Evolutionary conservation across 768 basidiomycete genomes (phyloP).

Genomic region (Tricholomella constricta): DNA sequence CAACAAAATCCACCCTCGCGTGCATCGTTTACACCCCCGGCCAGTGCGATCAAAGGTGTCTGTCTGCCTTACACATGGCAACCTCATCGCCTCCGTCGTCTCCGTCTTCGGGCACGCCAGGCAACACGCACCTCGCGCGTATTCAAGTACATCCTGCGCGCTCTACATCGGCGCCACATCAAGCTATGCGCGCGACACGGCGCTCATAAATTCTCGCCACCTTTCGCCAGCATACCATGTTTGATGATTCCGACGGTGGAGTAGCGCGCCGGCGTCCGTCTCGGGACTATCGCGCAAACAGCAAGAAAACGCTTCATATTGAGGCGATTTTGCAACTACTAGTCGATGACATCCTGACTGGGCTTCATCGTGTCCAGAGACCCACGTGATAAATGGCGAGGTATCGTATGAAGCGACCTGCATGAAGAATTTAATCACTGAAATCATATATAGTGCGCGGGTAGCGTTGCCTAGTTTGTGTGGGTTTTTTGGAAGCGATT

Average conservation of each 20-base stretch:
- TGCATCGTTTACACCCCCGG: constrained; percentile 80
- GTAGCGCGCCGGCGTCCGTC: too few species aligned
- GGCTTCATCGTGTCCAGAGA: constrained; percentile 32
- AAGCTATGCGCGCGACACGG: too few species aligned
- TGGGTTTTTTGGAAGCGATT: constrained; percentile 30
- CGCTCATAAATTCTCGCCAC: too few species aligned
- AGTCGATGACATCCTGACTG: background rate
- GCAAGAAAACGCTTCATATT: too few species aligned
- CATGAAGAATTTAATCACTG: background rate
- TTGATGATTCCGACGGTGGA: too few species aligned
- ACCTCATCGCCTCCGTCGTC: constrained; percentile 88
- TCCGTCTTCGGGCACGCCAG: constrained; percentile 68
- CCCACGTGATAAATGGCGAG: constrained; percentile 18
- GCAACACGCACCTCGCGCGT: constrained; percentile 83
- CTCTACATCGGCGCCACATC: too few species aligned
- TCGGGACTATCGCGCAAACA: background rate
- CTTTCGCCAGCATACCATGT: too few species aligned
- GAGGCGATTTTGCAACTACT: background rate
- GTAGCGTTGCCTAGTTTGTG: constrained; percentile 36
- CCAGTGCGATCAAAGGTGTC: constrained; percentile 95
- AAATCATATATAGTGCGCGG: too few species aligned
- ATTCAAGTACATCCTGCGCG: too few species aligned
- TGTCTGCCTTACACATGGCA: constrained; percentile 84
- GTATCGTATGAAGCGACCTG: constrained; percentile 5
- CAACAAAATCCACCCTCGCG: constrained; percentile 21